phyloP scores from a whole-genome alignment of 2,329 filamentous ascomycete species.

The Colletotrichum caudatum region DNA sequence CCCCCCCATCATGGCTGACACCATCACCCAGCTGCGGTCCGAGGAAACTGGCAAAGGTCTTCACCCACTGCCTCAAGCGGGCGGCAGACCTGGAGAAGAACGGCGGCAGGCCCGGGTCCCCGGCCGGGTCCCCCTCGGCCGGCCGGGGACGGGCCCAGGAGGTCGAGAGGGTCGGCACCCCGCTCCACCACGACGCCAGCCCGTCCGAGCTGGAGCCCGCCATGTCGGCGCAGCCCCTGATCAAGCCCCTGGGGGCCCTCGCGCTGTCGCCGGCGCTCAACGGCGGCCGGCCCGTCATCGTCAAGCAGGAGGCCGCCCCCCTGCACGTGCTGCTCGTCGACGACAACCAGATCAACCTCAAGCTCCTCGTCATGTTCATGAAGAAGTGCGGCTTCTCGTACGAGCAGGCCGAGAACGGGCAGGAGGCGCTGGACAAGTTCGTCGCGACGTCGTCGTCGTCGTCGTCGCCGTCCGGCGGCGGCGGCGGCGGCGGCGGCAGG shows the following conservation, averaged over 20 bases:
- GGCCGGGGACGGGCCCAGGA: neutral
- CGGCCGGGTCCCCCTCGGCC: neutral
- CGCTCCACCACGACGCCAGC: neutral
- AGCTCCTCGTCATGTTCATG: conserved; percentile 57
- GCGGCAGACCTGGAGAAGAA: conserved; percentile 14
- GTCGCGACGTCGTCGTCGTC: conserved; percentile 45
- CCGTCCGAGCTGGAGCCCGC: neutral
- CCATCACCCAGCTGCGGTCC: conserved; percentile 42
- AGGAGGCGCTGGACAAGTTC: conserved; percentile 60
- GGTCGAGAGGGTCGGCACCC: conserved; percentile 11
- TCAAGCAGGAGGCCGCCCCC: conserved; percentile 10
- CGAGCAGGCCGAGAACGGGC: conserved; percentile 59
- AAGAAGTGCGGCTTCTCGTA: conserved; percentile 56
- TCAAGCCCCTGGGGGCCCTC: conserved; percentile 20
- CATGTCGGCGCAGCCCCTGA: conserved; percentile 14
- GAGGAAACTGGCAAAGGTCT: conserved; percentile 48
- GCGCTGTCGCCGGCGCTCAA: neutral
- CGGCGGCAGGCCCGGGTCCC: neutral
- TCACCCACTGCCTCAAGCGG: conserved; percentile 44
- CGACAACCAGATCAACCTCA: conserved; percentile 58
- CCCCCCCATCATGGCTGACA: neutral
- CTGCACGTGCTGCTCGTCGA: conserved; percentile 54
- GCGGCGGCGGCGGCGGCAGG: conserved; percentile 7
- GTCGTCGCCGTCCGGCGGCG: too few species aligned
- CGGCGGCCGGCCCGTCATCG: conserved; percentile 14